Conservation (phyloP, 2,329 filamentous ascomycete species). For the Emmonsia crescens region DNA sequence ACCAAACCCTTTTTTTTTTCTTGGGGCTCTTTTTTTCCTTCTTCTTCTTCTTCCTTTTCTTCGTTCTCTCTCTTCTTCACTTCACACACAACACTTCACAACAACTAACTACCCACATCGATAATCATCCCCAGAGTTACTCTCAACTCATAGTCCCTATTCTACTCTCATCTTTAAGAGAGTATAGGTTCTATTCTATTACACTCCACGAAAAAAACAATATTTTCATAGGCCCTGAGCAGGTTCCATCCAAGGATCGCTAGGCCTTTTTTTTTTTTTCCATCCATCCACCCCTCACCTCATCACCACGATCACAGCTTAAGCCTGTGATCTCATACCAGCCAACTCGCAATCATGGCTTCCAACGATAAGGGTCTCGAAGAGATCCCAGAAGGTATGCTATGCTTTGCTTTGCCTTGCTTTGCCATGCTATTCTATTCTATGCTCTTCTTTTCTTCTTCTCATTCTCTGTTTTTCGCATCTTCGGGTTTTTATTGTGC, state of each 20-base stretch:
- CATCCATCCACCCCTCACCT: constrained; percentile 7
- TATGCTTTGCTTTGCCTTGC: too few relatives aligned
- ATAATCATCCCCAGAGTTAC: constrained; percentile 2
- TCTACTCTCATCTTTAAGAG: constrained; percentile 23
- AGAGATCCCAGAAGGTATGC: constrained; percentile 87
- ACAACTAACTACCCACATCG: constrained; percentile 8
- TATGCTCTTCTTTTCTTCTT: not conserved
- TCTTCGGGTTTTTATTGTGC: too few relatives aligned
- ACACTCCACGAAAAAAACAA: not conserved
- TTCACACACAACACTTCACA: constrained; percentile 17
- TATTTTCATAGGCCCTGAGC: constrained; percentile 17
- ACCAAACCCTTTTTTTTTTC: not conserved
- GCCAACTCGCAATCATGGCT: constrained; percentile 85
- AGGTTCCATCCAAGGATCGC: constrained; percentile 22
- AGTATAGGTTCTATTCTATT: constrained; percentile 27
- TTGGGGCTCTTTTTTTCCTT: constrained; percentile 13
- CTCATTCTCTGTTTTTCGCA: not conserved
- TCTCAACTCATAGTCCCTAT: constrained; percentile 20
- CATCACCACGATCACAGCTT: constrained; percentile 53
- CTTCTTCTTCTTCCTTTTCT: constrained; percentile 14
- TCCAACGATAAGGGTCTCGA: constrained; percentile 87
- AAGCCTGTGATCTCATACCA: constrained; percentile 57
- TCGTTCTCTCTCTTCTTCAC: constrained; percentile 12
- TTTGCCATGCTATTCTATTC: too few relatives aligned
- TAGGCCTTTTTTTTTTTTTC: constrained; percentile 21